Evolutionary conservation across 2,329 filamentous ascomycete genomes (phyloP), one percentile per base, ranked within the genome.

Genomic region (Pseudogymnoascus sp.): DNA sequence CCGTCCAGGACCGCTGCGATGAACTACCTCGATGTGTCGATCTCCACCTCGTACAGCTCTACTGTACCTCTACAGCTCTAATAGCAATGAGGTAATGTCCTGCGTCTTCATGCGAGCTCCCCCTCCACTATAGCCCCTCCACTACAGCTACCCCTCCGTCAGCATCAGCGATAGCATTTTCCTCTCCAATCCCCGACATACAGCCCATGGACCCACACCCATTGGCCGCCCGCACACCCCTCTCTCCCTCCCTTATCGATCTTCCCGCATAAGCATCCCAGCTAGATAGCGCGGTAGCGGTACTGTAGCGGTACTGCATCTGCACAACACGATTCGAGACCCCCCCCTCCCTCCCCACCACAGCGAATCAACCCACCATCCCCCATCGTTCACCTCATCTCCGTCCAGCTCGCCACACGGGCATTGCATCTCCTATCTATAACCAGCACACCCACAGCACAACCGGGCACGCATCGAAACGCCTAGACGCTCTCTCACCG

Each of bases 211-310:
- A 25, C 8, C 9, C 45, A 23, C 45, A 52, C 23, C 8, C 14
- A 52, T 30, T 49, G 22, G 42, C 23, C 19, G 25, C 45, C 45
- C 45, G 4, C 14, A 23, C 45, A n/a, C 42, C 42, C 45, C 45
- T 30, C 45, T 52, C n/a, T 52, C 45, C 45, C 45, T 52, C 45
- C 45, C 45, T 52, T 52, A 52, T 52, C 45, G 45, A 52, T 52
- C 45, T 23, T 52, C 45, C 45, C 45, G 45, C 45, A 52, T 52
- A 52, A 22, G 23, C 45, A 52, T 22, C 45, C 45, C 45, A 52
- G 45, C 45, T 30, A 28, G 25, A 8, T 11, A 52, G 23, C 45
- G 45, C 45, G 3, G 25, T 52, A 52, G 45, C 45, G 25, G 45
- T 22, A 52, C 23, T 28, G 45, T 9, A 16, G 45, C 45, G 45